These are phyloP conservation scores for Thelonectria rubi DNA, from an alignment of 2,329 filamentous ascomycete genomes.

Conservation along the genomic window DNA sequence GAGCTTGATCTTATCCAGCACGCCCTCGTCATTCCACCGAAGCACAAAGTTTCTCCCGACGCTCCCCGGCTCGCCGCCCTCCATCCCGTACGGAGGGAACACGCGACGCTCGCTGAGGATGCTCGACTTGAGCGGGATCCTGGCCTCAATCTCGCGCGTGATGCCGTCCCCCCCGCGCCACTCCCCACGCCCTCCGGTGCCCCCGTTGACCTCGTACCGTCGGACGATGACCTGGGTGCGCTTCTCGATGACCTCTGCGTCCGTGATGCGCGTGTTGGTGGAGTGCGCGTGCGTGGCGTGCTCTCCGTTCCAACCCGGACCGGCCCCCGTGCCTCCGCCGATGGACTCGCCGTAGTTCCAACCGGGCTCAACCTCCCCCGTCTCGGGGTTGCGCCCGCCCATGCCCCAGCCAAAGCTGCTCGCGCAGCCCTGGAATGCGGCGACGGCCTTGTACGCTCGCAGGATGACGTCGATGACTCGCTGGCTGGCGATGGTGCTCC, in stretches of 20 bases:
- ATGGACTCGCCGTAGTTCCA: constrained; percentile 64
- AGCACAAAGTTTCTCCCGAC: constrained; percentile 42
- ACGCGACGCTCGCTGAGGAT: constrained; percentile 50
- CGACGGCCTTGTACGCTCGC: constrained; percentile 38
- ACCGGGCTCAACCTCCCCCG: constrained; percentile 53
- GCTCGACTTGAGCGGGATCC: constrained; percentile 44
- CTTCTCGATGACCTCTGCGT: constrained; percentile 48
- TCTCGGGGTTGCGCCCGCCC: constrained; percentile 41
- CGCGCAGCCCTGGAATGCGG: constrained; percentile 42
- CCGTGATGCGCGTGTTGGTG: constrained; percentile 48
- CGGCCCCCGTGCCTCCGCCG: constrained; percentile 48
- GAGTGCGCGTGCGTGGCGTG: constrained; percentile 43
- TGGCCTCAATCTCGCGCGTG: constrained; percentile 48
- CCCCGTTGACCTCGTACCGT: constrained; percentile 42
- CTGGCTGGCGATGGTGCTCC: constrained; percentile 66
- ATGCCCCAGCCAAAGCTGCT: constrained; percentile 49
- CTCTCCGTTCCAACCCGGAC: constrained; percentile 42
- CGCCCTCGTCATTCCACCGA: constrained; percentile 37
- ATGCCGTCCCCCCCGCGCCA: constrained; percentile 48
- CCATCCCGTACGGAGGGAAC: constrained; percentile 48
- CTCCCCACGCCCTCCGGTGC: constrained; percentile 44
- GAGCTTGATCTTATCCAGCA: constrained; percentile 44
- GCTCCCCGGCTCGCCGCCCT: constrained; percentile 41
- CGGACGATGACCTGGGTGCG: constrained; percentile 48
- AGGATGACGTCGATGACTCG: constrained; percentile 48